Evolutionary conservation across 169 alveolate genomes (phyloP).

Genomic region (Ophryocystis elektroscirrha): DNA sequence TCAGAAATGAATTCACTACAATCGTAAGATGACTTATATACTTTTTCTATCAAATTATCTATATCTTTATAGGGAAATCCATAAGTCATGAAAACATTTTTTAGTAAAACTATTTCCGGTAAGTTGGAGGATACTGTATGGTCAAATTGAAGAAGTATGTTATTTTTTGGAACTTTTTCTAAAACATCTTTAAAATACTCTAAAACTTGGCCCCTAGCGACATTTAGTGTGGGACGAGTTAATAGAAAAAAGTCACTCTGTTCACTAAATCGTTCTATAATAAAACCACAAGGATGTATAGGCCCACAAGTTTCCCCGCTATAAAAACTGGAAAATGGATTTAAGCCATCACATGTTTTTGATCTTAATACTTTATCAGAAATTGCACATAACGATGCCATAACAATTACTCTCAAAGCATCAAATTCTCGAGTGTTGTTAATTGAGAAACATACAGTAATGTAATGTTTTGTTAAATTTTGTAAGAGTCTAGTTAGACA

Average conservation of each 20-base stretch:
- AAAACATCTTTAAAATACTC: background rate
- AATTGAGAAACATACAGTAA: conserved; percentile 6
- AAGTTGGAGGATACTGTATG: background rate
- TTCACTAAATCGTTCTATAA: conserved; percentile 14
- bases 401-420: conserved; percentile 15
- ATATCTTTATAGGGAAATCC: conserved; percentile 4
- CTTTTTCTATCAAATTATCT: background rate
- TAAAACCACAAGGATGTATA: conserved; percentile 18
- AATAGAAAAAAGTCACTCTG: conserved; percentile 20
- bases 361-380: conserved; percentile 20
- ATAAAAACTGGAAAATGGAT: conserved; percentile 21
- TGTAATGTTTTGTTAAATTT: conserved; percentile 3
- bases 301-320: conserved; percentile 26
- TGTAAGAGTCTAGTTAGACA: conserved; percentile 1
- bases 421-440: conserved; percentile 10
- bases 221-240: conserved; percentile 15
- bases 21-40: background rate
- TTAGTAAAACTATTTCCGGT: background rate
- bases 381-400: conserved; percentile 20
- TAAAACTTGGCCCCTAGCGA: conserved; percentile 21
- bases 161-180: background rate
- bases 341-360: conserved; percentile 13
- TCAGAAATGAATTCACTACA: conserved; percentile 22
- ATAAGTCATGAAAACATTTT: background rate
- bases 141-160: background rate